These are phyloP conservation scores for Vachellia collinsii DNA, from an alignment of 306 rosid genomes.

Conservation along the genomic window DNA sequence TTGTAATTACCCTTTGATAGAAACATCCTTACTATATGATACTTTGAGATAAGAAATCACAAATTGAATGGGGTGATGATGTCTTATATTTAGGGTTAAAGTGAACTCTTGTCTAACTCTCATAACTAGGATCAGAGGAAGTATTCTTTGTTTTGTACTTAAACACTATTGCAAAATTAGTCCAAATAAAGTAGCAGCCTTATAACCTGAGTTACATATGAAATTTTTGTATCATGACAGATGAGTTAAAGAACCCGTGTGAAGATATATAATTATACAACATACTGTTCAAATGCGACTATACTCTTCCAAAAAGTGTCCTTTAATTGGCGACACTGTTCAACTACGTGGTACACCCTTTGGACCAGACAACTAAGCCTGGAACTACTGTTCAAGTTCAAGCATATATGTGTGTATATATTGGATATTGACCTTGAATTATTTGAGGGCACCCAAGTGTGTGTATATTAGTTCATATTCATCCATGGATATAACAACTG, in stretches of 20 bases:
- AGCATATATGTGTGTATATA: background rate
- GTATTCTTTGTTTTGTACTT: background rate
- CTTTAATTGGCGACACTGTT: slow-evolving; percentile 2
- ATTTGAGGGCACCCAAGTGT: slow-evolving; percentile 31
- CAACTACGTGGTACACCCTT: slow-evolving; percentile 31
- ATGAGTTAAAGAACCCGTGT: slow-evolving; percentile 7
- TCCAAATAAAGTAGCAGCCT: background rate
- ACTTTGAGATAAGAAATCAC: too few relatives aligned
- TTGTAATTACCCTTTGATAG: too few relatives aligned
- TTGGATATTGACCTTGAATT: slow-evolving; percentile 38
- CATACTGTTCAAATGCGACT: slow-evolving; percentile 23
- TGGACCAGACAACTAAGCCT: slow-evolving; percentile 40
- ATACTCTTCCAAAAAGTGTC: slow-evolving; percentile 10
- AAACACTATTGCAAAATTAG: background rate
- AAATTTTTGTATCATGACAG: background rate
- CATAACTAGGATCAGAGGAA: background rate
- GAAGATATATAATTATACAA: slow-evolving; percentile 24
- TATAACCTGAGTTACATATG: background rate
- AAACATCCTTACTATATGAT: too few relatives aligned
- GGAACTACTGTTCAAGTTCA: slow-evolving; percentile 34
- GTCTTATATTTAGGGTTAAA: too few relatives aligned
- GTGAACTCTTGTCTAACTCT: too few relatives aligned
- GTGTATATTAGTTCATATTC: background rate
- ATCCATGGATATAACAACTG: too few relatives aligned
- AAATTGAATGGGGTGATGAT: too few relatives aligned